These are phyloP conservation scores for Quercus gilva DNA, from an alignment of 306 rosid genomes.

Conservation along the genomic window DNA sequence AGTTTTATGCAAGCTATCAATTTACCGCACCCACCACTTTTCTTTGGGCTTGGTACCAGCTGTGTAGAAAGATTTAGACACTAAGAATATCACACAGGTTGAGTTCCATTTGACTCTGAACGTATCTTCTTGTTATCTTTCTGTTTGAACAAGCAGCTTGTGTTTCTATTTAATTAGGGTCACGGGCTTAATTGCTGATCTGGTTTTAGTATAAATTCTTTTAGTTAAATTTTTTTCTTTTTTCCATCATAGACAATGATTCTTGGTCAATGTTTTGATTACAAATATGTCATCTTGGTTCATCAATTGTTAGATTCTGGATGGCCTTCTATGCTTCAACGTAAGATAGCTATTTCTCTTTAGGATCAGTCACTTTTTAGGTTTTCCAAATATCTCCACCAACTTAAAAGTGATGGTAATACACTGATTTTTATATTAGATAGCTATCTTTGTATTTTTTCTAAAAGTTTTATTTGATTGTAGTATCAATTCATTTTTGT, in stretches of 20 bases:
- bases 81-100: too few species aligned
- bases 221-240: neutral
- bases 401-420: constrained; percentile 40
- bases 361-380: constrained; percentile 38
- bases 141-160: too few species aligned
- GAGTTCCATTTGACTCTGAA: too few species aligned
- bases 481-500: too few species aligned
- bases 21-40: too few species aligned
- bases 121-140: too few species aligned
- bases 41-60: too few species aligned
- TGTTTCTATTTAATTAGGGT: too few species aligned
- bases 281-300: constrained; percentile 7
- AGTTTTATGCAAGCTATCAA: too few species aligned
- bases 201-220: neutral
- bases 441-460: neutral
- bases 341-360: constrained; percentile 42
- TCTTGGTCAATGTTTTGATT: constrained; percentile 16
- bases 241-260: neutral
- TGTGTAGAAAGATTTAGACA: too few species aligned
- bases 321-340: constrained; percentile 39
- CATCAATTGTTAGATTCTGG: constrained; percentile 35
- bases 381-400: constrained; percentile 41
- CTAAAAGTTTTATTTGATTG: too few species aligned
- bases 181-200: too few species aligned
- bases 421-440: neutral